Base-by-base conservation (phyloP, 805 yeast genomes). In the Saccharomycopsis synnaedendra region DNA sequence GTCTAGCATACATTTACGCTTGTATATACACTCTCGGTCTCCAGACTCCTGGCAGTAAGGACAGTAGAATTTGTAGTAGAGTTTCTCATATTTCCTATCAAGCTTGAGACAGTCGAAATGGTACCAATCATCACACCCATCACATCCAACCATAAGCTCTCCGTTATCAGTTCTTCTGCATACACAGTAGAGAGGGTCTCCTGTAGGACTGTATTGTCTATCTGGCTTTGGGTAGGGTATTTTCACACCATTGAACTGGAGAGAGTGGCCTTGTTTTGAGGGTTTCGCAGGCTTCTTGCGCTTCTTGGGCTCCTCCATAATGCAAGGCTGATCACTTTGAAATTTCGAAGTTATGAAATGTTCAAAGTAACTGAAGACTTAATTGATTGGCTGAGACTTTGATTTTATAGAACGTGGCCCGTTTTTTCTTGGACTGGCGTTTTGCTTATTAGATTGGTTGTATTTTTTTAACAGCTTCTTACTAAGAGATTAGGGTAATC, bases 101-200 rank as follows among this genome's bases (percentile, higher is more conserved):
- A 87, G 59, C 45, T 71, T 71, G 72, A 88, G 75, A 60, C 97
- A 89, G 42, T 65, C 67, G 62, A 88, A 85, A 63, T 89, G 97
- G 59, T 73, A 89, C 97, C 97, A 89, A 50, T 86, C 96, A 58
- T 87, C 96, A 64, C 97, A 89, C 4, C 86, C 89, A 60, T 88
- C 96, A 60, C 97, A 88, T 0, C 84, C 86, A n/a, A 89, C 83
- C 97, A 89, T 89, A 60, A 88, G 65, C 49, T 77, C 80, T 1
- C 89, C 93, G 50, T 73, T 70, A 57, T 89, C 96, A 0, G 87
- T 82, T 51, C 72, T 74, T 37, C 93, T 71, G 60, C 97, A 88
- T 0, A 80, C 64, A 60, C 97, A 88, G 57, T 71, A 87, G 5
- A 84, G 32, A n/a, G 29, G 51, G 5, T 50, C 53, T 5, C 48